Evolutionary conservation across 75 land plant species (phyloP).

Genomic region (Cunninghamia lanceolata): DNA sequence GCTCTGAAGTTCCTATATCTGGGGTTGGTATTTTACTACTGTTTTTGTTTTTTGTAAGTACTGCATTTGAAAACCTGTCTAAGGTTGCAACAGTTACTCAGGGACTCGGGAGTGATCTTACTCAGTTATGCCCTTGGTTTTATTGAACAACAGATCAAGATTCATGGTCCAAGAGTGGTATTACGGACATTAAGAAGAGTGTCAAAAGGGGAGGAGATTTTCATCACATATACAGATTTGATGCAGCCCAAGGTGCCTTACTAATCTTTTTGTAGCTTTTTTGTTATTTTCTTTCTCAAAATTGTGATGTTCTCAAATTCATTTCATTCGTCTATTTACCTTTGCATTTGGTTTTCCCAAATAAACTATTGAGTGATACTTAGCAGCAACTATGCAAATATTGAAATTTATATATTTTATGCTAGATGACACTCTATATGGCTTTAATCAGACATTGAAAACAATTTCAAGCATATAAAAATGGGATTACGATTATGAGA

Average conservation of each 20-base stretch:
- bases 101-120: neutral
- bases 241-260: conserved; percentile 50
- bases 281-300: neutral
- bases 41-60: neutral
- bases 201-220: conserved; percentile 42
- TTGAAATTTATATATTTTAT: neutral
- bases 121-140: neutral
- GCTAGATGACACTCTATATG: neutral
- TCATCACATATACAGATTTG: conserved; percentile 43
- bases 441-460: neutral
- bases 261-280: neutral
- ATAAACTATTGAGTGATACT: neutral
- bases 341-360: neutral
- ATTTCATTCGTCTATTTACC: neutral
- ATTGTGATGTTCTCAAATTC: neutral
- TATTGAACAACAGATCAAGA: neutral
- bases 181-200: conserved; percentile 44
- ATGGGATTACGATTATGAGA: neutral
- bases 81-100: neutral
- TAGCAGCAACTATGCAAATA: neutral
- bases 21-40: neutral
- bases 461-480: neutral
- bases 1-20: neutral
- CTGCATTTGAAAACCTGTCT: neutral
- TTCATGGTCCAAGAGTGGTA: conserved; percentile 38